Base-by-base conservation (phyloP, 1,139 yeast species). In the Yamadazyma triangularis region DNA sequence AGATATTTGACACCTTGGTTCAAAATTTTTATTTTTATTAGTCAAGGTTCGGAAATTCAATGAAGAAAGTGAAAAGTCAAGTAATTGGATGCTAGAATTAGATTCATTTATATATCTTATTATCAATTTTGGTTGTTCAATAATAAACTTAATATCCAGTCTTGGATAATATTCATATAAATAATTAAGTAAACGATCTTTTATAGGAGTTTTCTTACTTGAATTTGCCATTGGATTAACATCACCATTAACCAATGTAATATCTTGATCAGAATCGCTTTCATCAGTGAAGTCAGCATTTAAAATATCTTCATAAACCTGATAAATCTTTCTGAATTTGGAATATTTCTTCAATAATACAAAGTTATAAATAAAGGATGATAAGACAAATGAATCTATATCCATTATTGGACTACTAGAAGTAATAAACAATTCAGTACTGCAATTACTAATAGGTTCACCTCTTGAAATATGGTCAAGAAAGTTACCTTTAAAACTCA, bases 401-500 rank as follows among this genome's bases (percentile, higher is more conserved):
- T 74, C 75, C 4, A 77, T 35, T 8, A 71, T 63, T 2, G 77
- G 68, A 24, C 73, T 66, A 11, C 77, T 67, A 23, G 70, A 59
- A 0, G 77, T 59, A n/a, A 68, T 50, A 32, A 61, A 62, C 7
- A 60, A 37, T 33, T 63, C 72, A 13, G 63, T 47, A 2, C 60
- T 58, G 36, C 66, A 60, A 41, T 60, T 50, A 39, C 58, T 48
- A 44, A 69, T 65, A 4, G 68, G 62, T 36, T 51, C 44, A 1
- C 65, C 58, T 41, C 51, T 41, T 30, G 62, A 53, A 36, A 68
- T 32, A 45, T 55, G 49, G 50, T 65, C 60, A 8, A 70, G 55
- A 11, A 73, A 37, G 39, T 80, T 80, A 0, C 85, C 70, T 41
- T 74, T 74, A 33, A 74, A 65, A 12, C 76, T 74, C 20, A 73